A percentile compares a stretch with the other conserved stretches of the same genome.
Evolutionary conservation across 352 stramenopile genomes (phyloP).

Genomic region (Phytophthora sp.): DNA sequence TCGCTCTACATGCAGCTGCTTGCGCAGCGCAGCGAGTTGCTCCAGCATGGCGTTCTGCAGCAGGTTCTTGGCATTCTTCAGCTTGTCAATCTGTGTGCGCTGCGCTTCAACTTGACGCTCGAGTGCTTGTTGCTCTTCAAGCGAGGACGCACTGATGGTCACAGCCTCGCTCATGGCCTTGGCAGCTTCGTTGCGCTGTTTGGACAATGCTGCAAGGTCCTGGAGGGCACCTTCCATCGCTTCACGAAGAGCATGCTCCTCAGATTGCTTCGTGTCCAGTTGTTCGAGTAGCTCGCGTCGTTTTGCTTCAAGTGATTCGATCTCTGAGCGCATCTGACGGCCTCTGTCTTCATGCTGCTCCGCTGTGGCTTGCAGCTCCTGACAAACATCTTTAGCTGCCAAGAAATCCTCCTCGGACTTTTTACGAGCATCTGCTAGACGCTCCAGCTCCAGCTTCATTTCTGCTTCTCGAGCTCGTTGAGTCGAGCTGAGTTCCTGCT

Average conservation of each 20-base stretch:
- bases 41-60: constrained; percentile 87
- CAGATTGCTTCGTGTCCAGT: constrained; percentile 50
- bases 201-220: constrained; percentile 66
- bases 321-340: constrained; percentile 25
- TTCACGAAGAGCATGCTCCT: constrained; percentile 56
- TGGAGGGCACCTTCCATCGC: constrained; percentile 75
- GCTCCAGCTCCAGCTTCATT: constrained; percentile 44
- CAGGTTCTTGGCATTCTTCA: constrained; percentile 78
- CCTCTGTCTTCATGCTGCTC: constrained; percentile 45
- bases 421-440: constrained; percentile 33
- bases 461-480: constrained; percentile 45
- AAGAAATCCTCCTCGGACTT: constrained; percentile 57
- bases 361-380: constrained; percentile 50
- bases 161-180: constrained; percentile 88
- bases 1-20: constrained; percentile 77
- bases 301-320: constrained; percentile 36
- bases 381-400: constrained; percentile 58
- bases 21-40: constrained; percentile 74
- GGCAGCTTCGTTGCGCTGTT: constrained; percentile 78
- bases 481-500: constrained; percentile 44
- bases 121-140: constrained; percentile 80
- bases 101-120: constrained; percentile 66
- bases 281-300: constrained; percentile 44
- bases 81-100: constrained; percentile 72
- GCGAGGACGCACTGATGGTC: constrained; percentile 77